Conservation (phyloP, 1,284 basidiomycete species). For the Paramarasmius palmivorus region DNA sequence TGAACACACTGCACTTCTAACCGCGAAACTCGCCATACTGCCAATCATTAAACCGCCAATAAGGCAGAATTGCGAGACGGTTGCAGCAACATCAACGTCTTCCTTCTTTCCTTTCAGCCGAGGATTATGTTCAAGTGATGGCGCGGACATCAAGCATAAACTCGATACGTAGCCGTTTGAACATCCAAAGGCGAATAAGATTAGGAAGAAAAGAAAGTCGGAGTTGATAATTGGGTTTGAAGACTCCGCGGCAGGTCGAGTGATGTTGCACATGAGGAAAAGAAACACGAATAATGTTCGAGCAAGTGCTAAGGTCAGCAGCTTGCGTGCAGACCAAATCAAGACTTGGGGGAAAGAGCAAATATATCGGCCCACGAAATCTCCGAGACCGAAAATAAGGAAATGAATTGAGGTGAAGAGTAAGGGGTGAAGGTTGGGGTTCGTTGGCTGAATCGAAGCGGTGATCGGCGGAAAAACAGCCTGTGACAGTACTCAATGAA, state of each 20-base stretch:
- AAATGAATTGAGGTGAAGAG: slow-evolving; percentile 75
- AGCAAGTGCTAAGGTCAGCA: slow-evolving; percentile 63
- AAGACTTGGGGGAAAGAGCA: slow-evolving; percentile 68
- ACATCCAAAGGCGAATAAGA: slow-evolving; percentile 72
- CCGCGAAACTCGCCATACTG: slow-evolving; percentile 77
- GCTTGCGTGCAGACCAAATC: slow-evolving; percentile 64
- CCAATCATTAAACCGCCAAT: slow-evolving; percentile 77
- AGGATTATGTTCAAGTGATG: slow-evolving; percentile 73
- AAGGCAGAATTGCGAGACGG: slow-evolving; percentile 76
- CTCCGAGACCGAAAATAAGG: slow-evolving; percentile 74
- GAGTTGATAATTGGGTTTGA: slow-evolving; percentile 62
- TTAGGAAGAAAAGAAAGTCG: slow-evolving; percentile 72
- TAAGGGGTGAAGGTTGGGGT: slow-evolving; percentile 56
- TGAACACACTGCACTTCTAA: slow-evolving; percentile 63
- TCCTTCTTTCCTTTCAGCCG: slow-evolving; percentile 60
- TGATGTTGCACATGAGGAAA: slow-evolving; percentile 83
- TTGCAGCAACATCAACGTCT: slow-evolving; percentile 83
- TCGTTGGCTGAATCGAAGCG: slow-evolving; percentile 68
- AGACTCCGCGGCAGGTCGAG: slow-evolving; percentile 38
- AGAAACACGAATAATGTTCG: slow-evolving; percentile 82
- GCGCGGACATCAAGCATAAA: slow-evolving; percentile 70
- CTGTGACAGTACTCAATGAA: slow-evolving; percentile 36
- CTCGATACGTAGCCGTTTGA: slow-evolving; percentile 78
- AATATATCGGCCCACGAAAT: slow-evolving; percentile 75
- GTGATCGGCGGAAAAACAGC: slow-evolving; percentile 87